Conservation (phyloP, 768 basidiomycete species). For the Tricholoma sp. region DNA sequence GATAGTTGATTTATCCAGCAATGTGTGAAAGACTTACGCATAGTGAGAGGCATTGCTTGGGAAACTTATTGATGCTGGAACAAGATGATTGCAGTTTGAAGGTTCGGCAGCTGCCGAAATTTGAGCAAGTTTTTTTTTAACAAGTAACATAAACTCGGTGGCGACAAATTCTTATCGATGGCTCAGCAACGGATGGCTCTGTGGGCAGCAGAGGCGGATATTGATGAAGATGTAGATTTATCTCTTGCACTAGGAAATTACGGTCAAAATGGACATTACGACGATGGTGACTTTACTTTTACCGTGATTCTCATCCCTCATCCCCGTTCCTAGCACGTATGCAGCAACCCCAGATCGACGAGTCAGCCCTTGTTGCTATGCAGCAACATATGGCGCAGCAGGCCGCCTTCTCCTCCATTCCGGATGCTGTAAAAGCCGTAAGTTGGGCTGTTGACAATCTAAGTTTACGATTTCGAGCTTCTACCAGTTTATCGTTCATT, state of each 20-base stretch:
- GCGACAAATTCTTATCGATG: slow-evolving; percentile 30
- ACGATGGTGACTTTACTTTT: slow-evolving; percentile 44
- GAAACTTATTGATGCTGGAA: no score
- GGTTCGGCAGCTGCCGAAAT: slow-evolving; percentile 27
- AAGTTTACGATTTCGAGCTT: slow-evolving; percentile 2
- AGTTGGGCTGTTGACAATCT: slow-evolving; percentile 20
- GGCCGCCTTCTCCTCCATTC: slow-evolving; percentile 76
- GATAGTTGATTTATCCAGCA: no score
- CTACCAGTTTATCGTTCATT: slow-evolving; percentile 84
- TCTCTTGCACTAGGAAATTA: slow-evolving; percentile 64
- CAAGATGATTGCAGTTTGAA: no score
- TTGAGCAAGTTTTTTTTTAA: no score
- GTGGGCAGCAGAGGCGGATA: slow-evolving; percentile 76
- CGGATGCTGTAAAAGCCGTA: slow-evolving; percentile 86
- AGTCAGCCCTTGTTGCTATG: slow-evolving; percentile 61
- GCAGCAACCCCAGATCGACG: slow-evolving; percentile 63
- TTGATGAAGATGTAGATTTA: slow-evolving; percentile 78
- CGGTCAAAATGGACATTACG: slow-evolving; percentile 62
- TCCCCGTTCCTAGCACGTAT: slow-evolving; percentile 34
- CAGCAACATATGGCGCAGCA: slow-evolving; percentile 85
- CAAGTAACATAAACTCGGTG: slow-evolving; percentile 11
- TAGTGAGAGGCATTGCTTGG: no score
- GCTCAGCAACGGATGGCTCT: slow-evolving; percentile 62
- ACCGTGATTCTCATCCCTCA: slow-evolving; percentile 1
- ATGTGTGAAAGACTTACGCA: no score